Conservation (phyloP, 2,329 filamentous ascomycete genomes). For the Coniella lustricola region DNA sequence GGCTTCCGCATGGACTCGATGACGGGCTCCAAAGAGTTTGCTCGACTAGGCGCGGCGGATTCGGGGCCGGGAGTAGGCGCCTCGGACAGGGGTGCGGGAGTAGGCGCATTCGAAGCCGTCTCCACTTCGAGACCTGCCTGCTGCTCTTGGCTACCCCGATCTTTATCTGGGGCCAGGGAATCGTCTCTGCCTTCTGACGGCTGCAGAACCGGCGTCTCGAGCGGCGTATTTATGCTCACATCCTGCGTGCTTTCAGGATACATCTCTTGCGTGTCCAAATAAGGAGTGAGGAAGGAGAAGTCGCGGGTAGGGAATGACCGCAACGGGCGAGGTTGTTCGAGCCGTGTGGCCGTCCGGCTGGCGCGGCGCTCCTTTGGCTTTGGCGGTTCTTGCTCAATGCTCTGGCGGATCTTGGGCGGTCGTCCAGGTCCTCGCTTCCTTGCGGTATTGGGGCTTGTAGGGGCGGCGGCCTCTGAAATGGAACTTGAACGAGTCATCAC, state of each 20-base stretch:
- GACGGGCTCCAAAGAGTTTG: constrained; percentile 11
- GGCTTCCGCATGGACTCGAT: constrained; percentile 14
- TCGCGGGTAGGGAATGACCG: constrained; percentile 7
- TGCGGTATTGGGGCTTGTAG: constrained; percentile 5
- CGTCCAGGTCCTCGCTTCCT: constrained; percentile 13
- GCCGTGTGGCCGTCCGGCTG: not conserved
- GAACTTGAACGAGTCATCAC: not conserved
- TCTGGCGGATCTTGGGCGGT: constrained; percentile 11
- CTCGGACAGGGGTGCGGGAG: constrained; percentile 20
- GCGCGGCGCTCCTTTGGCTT: constrained; percentile 4
- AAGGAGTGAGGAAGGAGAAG: constrained; percentile 13
- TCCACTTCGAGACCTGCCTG: constrained; percentile 7
- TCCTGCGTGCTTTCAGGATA: constrained; percentile 13
- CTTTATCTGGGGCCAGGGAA: constrained; percentile 5
- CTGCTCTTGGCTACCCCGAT: constrained; percentile 7
- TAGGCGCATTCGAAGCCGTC: constrained; percentile 12
- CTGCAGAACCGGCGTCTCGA: constrained; percentile 10
- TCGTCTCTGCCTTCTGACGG: constrained; percentile 10
- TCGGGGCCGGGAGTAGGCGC: constrained; percentile 11
- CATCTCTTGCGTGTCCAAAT: constrained; percentile 5
- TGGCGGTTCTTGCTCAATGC: constrained; percentile 12
- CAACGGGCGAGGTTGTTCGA: constrained; percentile 9
- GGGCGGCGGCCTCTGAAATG: not conserved
- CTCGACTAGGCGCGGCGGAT: constrained; percentile 12
- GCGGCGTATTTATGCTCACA: constrained; percentile 7